A percentile compares a stretch with the other conserved stretches of the same genome.
These are phyloP conservation scores for Handroanthus guayacan DNA, from an alignment of 257 asterid genomes.

Conservation along the genomic window DNA sequence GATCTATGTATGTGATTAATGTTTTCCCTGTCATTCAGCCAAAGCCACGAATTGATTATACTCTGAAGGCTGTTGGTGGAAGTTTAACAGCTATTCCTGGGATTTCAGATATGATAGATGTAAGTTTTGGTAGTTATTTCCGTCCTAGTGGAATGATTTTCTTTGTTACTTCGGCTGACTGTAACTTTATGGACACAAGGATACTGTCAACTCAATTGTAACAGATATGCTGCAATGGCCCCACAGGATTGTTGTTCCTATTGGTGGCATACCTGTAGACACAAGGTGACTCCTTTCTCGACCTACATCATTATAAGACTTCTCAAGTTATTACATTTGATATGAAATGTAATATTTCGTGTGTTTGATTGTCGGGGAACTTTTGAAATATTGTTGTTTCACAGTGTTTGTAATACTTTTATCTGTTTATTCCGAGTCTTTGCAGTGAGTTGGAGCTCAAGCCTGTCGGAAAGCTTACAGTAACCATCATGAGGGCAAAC, in stretches of 20 bases:
- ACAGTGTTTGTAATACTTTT: neutral
- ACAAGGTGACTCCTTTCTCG: constrained; percentile 60
- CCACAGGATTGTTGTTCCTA: constrained; percentile 94
- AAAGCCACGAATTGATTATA: constrained; percentile 90
- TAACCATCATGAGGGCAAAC: constrained; percentile 72
- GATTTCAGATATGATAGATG: constrained; percentile 95
- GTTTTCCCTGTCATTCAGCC: constrained; percentile 64
- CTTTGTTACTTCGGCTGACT: constrained; percentile 43
- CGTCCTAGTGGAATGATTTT: constrained; percentile 8
- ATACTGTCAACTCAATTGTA: constrained; percentile 81
- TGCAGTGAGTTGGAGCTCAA: constrained; percentile 97
- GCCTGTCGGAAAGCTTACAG: constrained; percentile 84
- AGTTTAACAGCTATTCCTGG: constrained; percentile 98
- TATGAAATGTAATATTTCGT: constrained; percentile 1
- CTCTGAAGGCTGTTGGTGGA: constrained; percentile 96
- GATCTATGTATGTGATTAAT: neutral
- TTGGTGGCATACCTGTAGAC: constrained; percentile 82
- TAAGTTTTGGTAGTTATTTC: constrained; percentile 41
- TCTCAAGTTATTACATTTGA: neutral
- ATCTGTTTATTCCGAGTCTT: constrained; percentile 32
- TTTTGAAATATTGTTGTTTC: neutral
- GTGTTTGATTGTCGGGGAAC: neutral
- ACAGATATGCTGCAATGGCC: constrained; percentile 98
- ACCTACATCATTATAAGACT: neutral
- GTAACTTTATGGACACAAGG: constrained; percentile 56